Conservation (phyloP, 177 flowering plant genomes). For the Vitis hybrid region DNA sequence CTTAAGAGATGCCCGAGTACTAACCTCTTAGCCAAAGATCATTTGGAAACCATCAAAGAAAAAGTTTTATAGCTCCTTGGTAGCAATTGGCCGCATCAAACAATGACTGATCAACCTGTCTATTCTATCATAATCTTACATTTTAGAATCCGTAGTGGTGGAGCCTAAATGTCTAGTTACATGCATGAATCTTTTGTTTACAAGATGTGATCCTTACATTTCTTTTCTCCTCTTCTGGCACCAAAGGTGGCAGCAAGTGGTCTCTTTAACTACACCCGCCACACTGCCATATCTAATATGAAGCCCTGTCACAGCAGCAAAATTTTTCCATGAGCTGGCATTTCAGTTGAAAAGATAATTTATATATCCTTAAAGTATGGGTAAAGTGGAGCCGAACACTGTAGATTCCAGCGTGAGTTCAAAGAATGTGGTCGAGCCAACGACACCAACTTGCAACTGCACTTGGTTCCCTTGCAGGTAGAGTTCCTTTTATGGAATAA, state of each 20-base stretch:
- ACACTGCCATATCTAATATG: neutral
- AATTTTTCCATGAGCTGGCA: neutral
- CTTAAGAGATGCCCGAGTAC: neutral
- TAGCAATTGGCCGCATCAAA: too few species aligned
- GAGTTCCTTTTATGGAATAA: neutral
- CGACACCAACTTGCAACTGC: conserved; percentile 11
- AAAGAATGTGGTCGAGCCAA: conserved; percentile 7
- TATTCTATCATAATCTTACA: too few species aligned
- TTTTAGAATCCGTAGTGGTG: neutral
- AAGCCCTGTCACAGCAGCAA: neutral
- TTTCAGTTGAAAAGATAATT: neutral
- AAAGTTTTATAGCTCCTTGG: too few species aligned
- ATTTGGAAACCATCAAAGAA: too few species aligned
- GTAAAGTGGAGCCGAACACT: neutral
- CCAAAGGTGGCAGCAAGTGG: neutral
- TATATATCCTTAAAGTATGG: neutral
- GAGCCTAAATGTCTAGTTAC: neutral
- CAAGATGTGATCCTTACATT: neutral
- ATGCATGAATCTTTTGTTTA: neutral
- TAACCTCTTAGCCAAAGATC: neutral
- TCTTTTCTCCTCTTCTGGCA: neutral
- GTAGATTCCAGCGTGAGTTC: neutral
- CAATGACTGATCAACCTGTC: too few species aligned
- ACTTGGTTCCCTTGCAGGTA: neutral
- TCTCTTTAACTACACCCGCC: neutral